Evolutionary conservation across 768 basidiomycete genomes (phyloP), one percentile per base, ranked within the genome.

Genomic region (Russula virescens): DNA sequence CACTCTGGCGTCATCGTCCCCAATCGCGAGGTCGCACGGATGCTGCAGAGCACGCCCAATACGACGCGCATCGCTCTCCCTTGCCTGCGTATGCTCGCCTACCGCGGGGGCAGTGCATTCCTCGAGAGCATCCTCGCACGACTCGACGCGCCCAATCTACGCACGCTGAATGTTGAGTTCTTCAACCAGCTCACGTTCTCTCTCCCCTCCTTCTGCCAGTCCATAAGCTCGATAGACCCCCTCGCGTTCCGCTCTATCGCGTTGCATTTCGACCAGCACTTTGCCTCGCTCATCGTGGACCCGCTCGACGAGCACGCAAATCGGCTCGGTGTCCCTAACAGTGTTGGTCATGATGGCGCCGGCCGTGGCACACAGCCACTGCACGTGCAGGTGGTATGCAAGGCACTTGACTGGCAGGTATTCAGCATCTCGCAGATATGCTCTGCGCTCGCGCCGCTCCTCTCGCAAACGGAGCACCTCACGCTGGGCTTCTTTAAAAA

Each of bases 151-250:
- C 58, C 58, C 10, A 0, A 2, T 16, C 42, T 60, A 1, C 38
- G 31, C 18, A 51, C 40, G 9, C 21, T 53, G 28, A 52, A 52
- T 50, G 2, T 60, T 31, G 51, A 51, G 21, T 52, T 60, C 21
- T 60, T 60, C 58, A 34, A 43, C 25, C 58, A 60, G 10, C 58
- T 53, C 28, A 34, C 58, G 3, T 60, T 60, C 50, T 5, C 21
- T n/a, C 21, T 53, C n/a, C 43, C 58, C 14, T 46, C 5, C 23
- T 26, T 52, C 3, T n/a, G 5, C 3, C 40, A 19, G 9, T 35
- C 51, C 50, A 3, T 31, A 40, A 26, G 46, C 42, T 16, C 42
- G 28, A 31, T 34, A 25, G 25, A 18, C 13, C 25, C 19, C 2
- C 50, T 45, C 31, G 18, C 23, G n/a, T 42, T 60, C 21, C 14